These are phyloP conservation scores for Neurospora discreta DNA, from an alignment of 495 filamentous ascomycete species.

Conservation along the genomic window DNA sequence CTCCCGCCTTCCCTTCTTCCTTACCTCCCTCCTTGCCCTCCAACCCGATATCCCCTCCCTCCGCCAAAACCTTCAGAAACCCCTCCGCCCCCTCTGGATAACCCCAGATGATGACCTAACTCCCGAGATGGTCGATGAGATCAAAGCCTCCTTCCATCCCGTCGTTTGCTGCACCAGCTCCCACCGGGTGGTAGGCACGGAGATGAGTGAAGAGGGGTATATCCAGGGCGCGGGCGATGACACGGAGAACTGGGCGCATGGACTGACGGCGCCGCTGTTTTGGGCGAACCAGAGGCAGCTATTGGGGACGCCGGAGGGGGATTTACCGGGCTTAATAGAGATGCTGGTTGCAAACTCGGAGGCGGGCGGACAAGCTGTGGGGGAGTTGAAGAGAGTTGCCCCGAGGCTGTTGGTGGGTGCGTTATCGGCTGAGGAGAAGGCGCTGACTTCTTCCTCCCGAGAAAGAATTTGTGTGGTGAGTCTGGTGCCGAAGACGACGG, in stretches of 20 bases:
- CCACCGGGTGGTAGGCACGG: constrained; percentile 49
- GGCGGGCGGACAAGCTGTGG: constrained; percentile 1
- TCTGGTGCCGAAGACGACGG: constrained; percentile 25
- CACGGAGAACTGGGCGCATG: constrained; percentile 76
- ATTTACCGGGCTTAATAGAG: constrained; percentile 53
- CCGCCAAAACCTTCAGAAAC: constrained; percentile 35
- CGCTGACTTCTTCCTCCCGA: background rate
- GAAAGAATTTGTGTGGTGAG: constrained; percentile 12
- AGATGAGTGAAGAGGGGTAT: constrained; percentile 62
- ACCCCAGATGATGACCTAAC: constrained; percentile 26
- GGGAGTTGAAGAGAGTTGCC: constrained; percentile 26
- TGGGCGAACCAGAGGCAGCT: constrained; percentile 55
- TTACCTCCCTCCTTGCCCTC: constrained; percentile 43
- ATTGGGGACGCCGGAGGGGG: constrained; percentile 47
- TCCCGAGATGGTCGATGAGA: constrained; percentile 5
- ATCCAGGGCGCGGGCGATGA: constrained; percentile 94
- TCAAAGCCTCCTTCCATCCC: constrained; percentile 48
- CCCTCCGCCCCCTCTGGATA: constrained; percentile 55
- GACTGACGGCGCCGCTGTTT: constrained; percentile 65
- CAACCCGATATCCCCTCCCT: constrained; percentile 22
- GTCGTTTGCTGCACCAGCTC: constrained; percentile 78
- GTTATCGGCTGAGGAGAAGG: constrained; percentile 11
- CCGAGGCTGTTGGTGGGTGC: constrained; percentile 21
- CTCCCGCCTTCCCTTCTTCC: constrained; percentile 52
- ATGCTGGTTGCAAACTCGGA: constrained; percentile 31